Conservation (phyloP, 139 green algal genomes). For the Tetradesmus lagerheimii region DNA sequence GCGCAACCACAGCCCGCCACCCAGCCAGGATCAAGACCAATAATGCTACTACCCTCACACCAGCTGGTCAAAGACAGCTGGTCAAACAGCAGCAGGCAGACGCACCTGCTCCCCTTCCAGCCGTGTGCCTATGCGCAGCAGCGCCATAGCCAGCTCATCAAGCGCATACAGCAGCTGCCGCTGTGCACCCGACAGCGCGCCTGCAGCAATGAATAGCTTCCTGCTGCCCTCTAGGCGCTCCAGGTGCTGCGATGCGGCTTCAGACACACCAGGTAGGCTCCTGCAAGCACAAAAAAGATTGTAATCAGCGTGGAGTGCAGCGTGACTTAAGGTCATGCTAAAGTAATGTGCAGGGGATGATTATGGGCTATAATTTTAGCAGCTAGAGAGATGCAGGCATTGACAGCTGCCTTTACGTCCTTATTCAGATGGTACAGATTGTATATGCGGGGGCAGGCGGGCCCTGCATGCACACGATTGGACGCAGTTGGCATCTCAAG, state of each 20-base stretch:
- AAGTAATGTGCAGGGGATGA: no score
- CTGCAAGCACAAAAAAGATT: slow-evolving; percentile 8
- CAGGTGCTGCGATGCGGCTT: slow-evolving; percentile 62
- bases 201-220: slow-evolving; percentile 73
- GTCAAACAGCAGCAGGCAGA: not conserved
- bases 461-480: no score
- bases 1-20: not conserved
- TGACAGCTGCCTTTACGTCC: no score
- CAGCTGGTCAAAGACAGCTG: not conserved
- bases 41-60: not conserved
- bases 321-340: not conserved
- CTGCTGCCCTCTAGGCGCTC: slow-evolving; percentile 74
- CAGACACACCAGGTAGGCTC: slow-evolving; percentile 47
- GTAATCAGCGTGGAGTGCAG: not conserved
- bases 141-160: slow-evolving; percentile 92
- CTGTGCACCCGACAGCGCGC: slow-evolving; percentile 70
- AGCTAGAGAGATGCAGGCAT: no score
- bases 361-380: no score
- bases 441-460: no score
- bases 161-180: slow-evolving; percentile 80
- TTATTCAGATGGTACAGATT: no score
- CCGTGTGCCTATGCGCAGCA: slow-evolving; percentile 74
- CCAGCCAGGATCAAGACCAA: not conserved
- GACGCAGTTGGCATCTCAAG: no score
- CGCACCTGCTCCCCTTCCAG: slow-evolving; percentile 56